phyloP scores from a whole-genome alignment of 169 alveolate species.

The Besnoitia besnoiti region DNA sequence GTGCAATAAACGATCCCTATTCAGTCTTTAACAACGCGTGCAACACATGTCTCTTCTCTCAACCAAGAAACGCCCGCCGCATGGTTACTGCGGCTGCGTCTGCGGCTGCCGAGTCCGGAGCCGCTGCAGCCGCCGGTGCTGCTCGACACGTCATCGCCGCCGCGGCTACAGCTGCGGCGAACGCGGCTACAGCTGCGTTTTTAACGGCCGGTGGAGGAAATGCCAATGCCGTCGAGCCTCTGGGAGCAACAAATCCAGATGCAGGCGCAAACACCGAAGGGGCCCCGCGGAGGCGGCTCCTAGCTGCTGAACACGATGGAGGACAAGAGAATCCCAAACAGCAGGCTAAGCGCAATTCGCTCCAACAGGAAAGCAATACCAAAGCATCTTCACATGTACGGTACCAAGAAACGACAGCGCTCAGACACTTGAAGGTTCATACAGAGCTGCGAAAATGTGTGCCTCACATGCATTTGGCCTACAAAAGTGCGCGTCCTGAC shows the following conservation, averaged over 20 bases:
- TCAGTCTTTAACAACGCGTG: not conserved
- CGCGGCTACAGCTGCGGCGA: constrained; percentile 1
- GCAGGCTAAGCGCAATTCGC: no score
- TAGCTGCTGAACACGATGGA: not conserved
- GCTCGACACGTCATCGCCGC: constrained; percentile 8
- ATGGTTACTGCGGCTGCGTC: constrained; percentile 10
- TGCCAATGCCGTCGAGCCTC: not conserved
- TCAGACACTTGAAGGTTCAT: no score
- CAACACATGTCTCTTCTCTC: constrained; percentile 5
- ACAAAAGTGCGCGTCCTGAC: no score
- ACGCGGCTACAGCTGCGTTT: not conserved
- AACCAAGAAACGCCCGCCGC: constrained; percentile 22
- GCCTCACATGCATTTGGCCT: no score
- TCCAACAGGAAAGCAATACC: no score
- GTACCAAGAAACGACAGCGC: no score
- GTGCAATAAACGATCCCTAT: constrained; percentile 1
- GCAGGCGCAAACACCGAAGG: not conserved
- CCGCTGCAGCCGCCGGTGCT: constrained; percentile 27
- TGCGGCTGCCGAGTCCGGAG: not conserved
- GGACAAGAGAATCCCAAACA: not conserved
- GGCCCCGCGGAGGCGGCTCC: not conserved
- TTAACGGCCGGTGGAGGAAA: not conserved
- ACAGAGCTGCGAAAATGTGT: no score
- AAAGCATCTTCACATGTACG: no score
- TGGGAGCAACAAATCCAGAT: not conserved